Evolutionary conservation across 1,139 yeast species (phyloP), one percentile per base, ranked within the genome.

Genomic region (Pichia sp.): DNA sequence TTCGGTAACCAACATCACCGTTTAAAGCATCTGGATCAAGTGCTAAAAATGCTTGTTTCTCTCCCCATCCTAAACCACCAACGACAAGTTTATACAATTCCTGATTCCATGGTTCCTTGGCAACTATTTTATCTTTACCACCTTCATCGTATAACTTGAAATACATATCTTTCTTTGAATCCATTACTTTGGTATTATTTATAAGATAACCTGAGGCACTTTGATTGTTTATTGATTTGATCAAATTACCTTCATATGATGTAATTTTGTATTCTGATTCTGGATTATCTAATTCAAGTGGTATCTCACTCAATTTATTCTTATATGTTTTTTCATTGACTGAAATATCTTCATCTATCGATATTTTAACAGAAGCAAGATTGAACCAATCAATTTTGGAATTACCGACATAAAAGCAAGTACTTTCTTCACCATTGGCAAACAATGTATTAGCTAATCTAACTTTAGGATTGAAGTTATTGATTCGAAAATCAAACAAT

Each of bases 141-240:
- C 33, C 39, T 4, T 37, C 30, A 22, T 43, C 33, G 26, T 41
- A 45, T 5, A 56, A 36, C 34, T 52, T 45, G 28, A 57, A 43
- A 28, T 45, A 57, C 5, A 57, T 38, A 19, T 54, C 58, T 26
- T 74, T 63, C 61, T 33, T 77, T 58, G 42, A 71, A 70, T 50
- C 71, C 72, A 39, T 77, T 59, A 34, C 60, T 35, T 55, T 51
- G 3, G 59, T 54, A 50, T 71, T 73, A 5, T 61, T 60, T 44
- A 71, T 76, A 43, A 75, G 60, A 43, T 56, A 70, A 28, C 63
- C 62, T 0, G 79, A 65, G 2, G 79, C 79, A 1, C 77, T 64
- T 39, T 61, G 53, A 23, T 59, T 53, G 46, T 74, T 70, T 44
- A 75, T 66, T n/a, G 59, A 44, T 51, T 74, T 74, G 42, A 74